Conservation (phyloP, 441 rosid genomes). For the Pelargonium citronellum region DNA sequence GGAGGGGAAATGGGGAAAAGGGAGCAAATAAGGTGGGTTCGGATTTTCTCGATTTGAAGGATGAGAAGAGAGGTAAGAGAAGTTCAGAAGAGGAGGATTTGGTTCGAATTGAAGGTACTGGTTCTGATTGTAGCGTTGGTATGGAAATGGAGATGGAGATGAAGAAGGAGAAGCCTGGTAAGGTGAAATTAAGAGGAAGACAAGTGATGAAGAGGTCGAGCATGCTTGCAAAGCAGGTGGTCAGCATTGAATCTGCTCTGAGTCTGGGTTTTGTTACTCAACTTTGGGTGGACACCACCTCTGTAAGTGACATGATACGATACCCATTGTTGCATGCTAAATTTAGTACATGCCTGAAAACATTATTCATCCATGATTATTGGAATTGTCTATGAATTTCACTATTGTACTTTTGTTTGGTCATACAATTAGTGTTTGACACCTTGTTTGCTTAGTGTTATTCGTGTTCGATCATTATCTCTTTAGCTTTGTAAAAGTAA, state of each 20-base stretch:
- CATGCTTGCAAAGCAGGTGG: slow-evolving; percentile 76
- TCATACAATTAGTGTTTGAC: neutral
- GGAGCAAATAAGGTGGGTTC: neutral
- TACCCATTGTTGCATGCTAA: neutral
- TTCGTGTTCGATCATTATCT: neutral
- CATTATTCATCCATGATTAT: too few species aligned
- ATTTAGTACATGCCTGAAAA: neutral
- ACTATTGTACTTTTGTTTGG: neutral
- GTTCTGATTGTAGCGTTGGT: slow-evolving; percentile 2
- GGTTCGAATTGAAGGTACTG: slow-evolving; percentile 20
- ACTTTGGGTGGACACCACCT: slow-evolving; percentile 67
- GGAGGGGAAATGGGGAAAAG: slow-evolving; percentile 18
- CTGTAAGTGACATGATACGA: slow-evolving; percentile 35
- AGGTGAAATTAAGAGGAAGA: slow-evolving; percentile 26
- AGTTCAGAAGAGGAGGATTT: slow-evolving; percentile 25
- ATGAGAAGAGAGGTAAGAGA: slow-evolving; percentile 15
- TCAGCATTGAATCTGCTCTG: slow-evolving; percentile 64
- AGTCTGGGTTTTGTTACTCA: slow-evolving; percentile 74
- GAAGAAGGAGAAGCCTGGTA: slow-evolving; percentile 2
- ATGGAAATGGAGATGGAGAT: slow-evolving; percentile 5
- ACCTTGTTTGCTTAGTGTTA: neutral
- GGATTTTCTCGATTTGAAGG: slow-evolving; percentile 19
- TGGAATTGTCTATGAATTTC: neutral
- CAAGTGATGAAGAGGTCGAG: slow-evolving; percentile 53
- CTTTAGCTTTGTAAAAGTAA: neutral